Evolutionary conservation across 176 grass and related monocot species (phyloP), one percentile per base, ranked within the genome.

Genomic region (Pontederia crassipes): DNA sequence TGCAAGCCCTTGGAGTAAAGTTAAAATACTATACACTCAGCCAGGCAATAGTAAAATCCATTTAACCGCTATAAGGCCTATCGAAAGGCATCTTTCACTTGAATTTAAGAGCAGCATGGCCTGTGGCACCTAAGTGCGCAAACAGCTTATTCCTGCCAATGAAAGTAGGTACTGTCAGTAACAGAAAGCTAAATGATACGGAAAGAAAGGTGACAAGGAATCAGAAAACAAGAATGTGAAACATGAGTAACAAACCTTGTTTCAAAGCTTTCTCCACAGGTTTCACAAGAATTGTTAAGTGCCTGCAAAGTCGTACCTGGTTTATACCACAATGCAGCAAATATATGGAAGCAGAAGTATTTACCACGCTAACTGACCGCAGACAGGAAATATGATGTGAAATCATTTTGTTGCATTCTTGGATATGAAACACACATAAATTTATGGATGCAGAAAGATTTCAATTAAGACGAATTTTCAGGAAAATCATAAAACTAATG

Each of bases 101-200:
- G 17, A 61, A 53, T 61, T 96, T 96, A 45, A 90, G 52, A 58
- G 74, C 77, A 11, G 83, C 73, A 18, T 98, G 87, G 32, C 93
- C 93, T 24, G 87, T 89, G 71, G 88, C 84, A 69, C 81, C 82
- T 55, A 92, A 75, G 68, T 98, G 93, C 63, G 79, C 73, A 74
- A 98, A 98, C 53, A 98, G 68, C 61, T 81, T 98, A 57, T 91
- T 98, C 74, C 87, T 98, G 73, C 48, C 65, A 60, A 16, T 17
- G 59, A 46, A 67, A 69, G 28, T 27, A 55, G 17, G 49, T 15
- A 26, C 29, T 48, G 32, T 45, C 35, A 63, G 53, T 52, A 54
- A 53, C 17, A 52, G 50, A 17, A 59, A 54, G 29, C 35, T 48
- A 26, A 45, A 69, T 59, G 14, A 46, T 24, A 67, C 20, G 46